Evolutionary conservation across 2,329 filamentous ascomycete genomes (phyloP), one percentile per base, ranked within the genome.

Genomic region (Incumbomyces delicatus): DNA sequence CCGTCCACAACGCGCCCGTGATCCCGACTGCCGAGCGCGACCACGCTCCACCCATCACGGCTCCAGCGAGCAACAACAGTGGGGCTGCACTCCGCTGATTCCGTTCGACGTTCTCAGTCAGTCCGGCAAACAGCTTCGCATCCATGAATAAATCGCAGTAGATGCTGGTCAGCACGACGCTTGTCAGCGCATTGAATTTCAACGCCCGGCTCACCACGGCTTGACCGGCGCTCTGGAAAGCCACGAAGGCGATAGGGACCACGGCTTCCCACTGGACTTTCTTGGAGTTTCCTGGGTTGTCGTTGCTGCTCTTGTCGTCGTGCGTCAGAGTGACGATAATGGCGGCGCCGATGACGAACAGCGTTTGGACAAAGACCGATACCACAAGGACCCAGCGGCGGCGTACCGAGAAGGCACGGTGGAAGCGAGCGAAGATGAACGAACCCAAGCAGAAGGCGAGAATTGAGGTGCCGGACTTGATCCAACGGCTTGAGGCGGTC

Each of bases 71-170:
- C n/a, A 79, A 62, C 44, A 74, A 61, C 1, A 75, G 27, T 1
- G 76, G 70, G 1, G 76, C 75, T 0, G 66, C 69, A 1, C 66
- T 58, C 38, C 77, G 65, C 41, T 74, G 65, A 58, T 78, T 76
- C 41, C 77, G 63, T 58, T 79, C 75, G 0, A 69, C 61, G 47
- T 78, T 74, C 1, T 61, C 57, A 11, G 62, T 50, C 1, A 66
- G 50, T 1, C 57, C 60, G 0, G 61, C 52, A 1, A 61, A 61
- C n/a, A 80, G 50, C 7, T 69, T 67, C 8, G 71, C 66, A 57
- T 87, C 83, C 1, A 80, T 83, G 55, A 87, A 87, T 16, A 90
- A 60, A 61, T 90, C 86, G 60, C 84, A 88, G 67, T 89, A 90
- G 51, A 86, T 80, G 60, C 83, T 87, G 1, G 86, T 90, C 49